A percentile compares a stretch with the other conserved stretches of the same genome.
These are phyloP conservation scores for Posidonia oceanica DNA, from an alignment of 116 monocot genomes.

Conservation along the genomic window DNA sequence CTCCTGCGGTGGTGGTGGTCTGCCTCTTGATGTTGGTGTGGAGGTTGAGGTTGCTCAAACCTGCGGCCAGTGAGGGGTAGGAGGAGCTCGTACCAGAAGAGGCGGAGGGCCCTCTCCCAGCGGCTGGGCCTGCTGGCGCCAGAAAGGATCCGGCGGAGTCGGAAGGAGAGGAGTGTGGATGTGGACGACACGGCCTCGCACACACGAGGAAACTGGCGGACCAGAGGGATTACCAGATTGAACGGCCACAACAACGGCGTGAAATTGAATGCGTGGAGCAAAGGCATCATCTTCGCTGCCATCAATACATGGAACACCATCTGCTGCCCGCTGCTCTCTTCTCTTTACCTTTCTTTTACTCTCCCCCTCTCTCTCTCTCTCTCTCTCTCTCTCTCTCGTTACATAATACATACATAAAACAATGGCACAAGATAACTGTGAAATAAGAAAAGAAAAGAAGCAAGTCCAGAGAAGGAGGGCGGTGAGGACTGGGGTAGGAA, in stretches of 20 bases:
- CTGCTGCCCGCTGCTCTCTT: too few species aligned
- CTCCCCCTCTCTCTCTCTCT: too few species aligned
- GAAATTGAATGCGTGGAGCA: not conserved
- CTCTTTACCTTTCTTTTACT: too few species aligned
- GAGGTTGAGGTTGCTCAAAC: too few species aligned
- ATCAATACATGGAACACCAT: conserved; percentile 7
- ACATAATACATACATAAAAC: too few species aligned
- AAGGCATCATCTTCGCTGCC: not conserved
- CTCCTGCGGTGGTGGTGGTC: not conserved
- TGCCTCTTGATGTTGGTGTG: too few species aligned
- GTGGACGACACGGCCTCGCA: not conserved
- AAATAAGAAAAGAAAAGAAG: too few species aligned
- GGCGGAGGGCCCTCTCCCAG: conserved; percentile 6
- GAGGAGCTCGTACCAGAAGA: conserved; percentile 9
- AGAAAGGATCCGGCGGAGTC: not conserved
- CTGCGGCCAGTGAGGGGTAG: not conserved
- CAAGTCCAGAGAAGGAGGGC: too few species aligned
- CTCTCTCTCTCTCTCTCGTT: too few species aligned
- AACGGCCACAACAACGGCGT: conserved; percentile 6
- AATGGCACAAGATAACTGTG: too few species aligned
- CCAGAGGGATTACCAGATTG: conserved; percentile 1
- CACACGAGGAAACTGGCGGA: conserved; percentile 2
- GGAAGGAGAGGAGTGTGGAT: conserved; percentile 6
- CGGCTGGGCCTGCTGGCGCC: not conserved
- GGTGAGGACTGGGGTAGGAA: too few species aligned